A percentile compares a stretch with the other conserved stretches of the same genome.
phyloP scores from a whole-genome alignment of 306 rosid species.

The Nissolia schottii region DNA sequence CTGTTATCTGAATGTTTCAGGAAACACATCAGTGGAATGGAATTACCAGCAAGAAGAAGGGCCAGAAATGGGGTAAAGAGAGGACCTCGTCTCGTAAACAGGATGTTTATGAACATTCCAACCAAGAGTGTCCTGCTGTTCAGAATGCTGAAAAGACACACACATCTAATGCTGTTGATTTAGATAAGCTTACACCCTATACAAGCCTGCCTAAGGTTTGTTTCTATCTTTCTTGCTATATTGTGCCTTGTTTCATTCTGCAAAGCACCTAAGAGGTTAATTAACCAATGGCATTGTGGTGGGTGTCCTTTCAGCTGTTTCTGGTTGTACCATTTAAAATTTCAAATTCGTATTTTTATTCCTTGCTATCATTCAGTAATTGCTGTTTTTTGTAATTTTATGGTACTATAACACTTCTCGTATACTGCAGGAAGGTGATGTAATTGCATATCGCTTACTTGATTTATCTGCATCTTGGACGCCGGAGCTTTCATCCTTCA shows the following conservation, averaged over 20 bases:
- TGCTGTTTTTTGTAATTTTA: neutral
- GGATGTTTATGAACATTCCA: slow-evolving; percentile 26
- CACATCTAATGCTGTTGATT: slow-evolving; percentile 38
- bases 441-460: slow-evolving; percentile 79
- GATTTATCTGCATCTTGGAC: slow-evolving; percentile 90
- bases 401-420: neutral
- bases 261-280: neutral
- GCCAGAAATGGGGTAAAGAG: slow-evolving; percentile 95
- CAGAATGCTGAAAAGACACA: slow-evolving; percentile 35
- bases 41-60: slow-evolving; percentile 83
- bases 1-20: slow-evolving; percentile 46
- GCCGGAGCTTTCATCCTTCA: slow-evolving; percentile 80
- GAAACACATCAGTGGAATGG: slow-evolving; percentile 83
- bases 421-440: slow-evolving; percentile 63
- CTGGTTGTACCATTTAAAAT: slow-evolving; percentile 12
- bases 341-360: slow-evolving; percentile 14
- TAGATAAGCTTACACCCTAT: slow-evolving; percentile 59
- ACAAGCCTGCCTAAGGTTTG: slow-evolving; percentile 67
- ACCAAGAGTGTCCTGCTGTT: slow-evolving; percentile 34
- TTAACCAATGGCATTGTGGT: neutral
- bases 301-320: slow-evolving; percentile 18
- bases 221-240: neutral
- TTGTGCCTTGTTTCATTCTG: neutral
- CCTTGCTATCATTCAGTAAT: neutral
- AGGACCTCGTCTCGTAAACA: slow-evolving; percentile 41